Conservation (phyloP, 2,329 filamentous ascomycete species). For the Fusarium anthophilum region DNA sequence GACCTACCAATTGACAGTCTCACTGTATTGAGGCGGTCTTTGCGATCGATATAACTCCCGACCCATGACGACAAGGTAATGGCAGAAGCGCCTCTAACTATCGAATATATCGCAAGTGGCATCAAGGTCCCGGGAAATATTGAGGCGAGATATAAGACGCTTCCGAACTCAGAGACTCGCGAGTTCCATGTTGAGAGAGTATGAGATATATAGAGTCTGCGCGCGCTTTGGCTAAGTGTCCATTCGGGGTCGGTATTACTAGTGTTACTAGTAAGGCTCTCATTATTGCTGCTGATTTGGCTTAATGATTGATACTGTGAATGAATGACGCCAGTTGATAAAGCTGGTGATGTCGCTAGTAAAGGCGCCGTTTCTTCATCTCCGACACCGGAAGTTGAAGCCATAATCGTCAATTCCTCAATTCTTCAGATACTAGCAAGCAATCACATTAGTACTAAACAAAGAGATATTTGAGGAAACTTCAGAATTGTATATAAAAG, state of each 20-base stretch:
- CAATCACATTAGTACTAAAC: background rate
- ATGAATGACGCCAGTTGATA: background rate
- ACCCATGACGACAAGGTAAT: conserved; percentile 67
- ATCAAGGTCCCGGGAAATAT: conserved; percentile 69
- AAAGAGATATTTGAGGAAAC: background rate
- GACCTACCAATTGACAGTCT: conserved; percentile 57
- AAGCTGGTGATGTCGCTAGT: conserved; percentile 3
- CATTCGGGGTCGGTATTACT: background rate
- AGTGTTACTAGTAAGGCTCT: background rate
- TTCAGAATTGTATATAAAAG: background rate
- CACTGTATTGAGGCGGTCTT: conserved; percentile 60
- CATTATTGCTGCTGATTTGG: background rate
- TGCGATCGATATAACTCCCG: conserved; percentile 67
- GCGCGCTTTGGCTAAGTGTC: conserved; percentile 33
- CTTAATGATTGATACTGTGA: background rate
- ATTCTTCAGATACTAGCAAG: background rate
- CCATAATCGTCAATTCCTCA: conserved; percentile 8
- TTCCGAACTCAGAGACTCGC: conserved; percentile 70
- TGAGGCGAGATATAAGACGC: conserved; percentile 66
- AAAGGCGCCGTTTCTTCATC: conserved; percentile 23
- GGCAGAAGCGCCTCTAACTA: conserved; percentile 66
- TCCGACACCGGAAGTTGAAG: conserved; percentile 15
- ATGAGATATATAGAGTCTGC: conserved; percentile 65
- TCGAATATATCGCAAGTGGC: conserved; percentile 74
- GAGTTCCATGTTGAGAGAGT: conserved; percentile 72